Conservation (phyloP, 1,139 yeast species). For the Geotrichum klebahnii region DNA sequence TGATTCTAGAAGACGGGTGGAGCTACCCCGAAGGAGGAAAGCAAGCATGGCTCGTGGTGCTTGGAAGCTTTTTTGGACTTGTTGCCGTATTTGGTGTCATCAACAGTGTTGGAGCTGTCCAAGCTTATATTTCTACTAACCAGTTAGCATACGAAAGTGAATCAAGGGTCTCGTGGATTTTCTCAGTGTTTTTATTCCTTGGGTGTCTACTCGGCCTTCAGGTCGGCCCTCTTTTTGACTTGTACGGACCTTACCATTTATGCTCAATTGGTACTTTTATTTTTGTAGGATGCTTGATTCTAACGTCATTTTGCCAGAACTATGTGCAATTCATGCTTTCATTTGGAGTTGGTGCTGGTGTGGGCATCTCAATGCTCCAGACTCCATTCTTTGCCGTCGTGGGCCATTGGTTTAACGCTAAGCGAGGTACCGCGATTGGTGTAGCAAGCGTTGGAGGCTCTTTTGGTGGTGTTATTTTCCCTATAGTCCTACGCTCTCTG, state of each 20-base stretch:
- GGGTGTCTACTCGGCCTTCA: constrained; percentile 54
- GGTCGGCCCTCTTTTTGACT: constrained; percentile 61
- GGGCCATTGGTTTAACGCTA: constrained; percentile 58
- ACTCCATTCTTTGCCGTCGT: constrained; percentile 58
- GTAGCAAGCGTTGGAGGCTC: constrained; percentile 61
- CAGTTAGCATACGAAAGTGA: constrained; percentile 47
- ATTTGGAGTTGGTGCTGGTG: constrained; percentile 53
- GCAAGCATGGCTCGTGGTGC: constrained; percentile 51
- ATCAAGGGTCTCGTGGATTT: constrained; percentile 61
- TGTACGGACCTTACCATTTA: constrained; percentile 53
- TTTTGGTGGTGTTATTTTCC: constrained; percentile 34
- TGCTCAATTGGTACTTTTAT: constrained; percentile 47
- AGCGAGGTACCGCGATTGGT: constrained; percentile 59
- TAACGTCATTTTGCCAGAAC: constrained; percentile 51
- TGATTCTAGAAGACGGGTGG: too few relatives aligned
- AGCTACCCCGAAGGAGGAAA: constrained; percentile 52
- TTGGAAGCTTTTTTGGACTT: constrained; percentile 62
- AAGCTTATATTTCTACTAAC: constrained; percentile 56
- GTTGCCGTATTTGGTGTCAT: constrained; percentile 60
- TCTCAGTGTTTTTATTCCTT: constrained; percentile 55
- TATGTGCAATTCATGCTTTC: constrained; percentile 58
- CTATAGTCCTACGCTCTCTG: not conserved
- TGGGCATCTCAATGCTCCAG: constrained; percentile 56
- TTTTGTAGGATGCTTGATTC: constrained; percentile 51
- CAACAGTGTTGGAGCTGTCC: constrained; percentile 65